Evolutionary conservation across 2,329 filamentous ascomycete species (phyloP), one percentile per base, ranked within the genome.

Genomic region (Colletotrichum sp.): DNA sequence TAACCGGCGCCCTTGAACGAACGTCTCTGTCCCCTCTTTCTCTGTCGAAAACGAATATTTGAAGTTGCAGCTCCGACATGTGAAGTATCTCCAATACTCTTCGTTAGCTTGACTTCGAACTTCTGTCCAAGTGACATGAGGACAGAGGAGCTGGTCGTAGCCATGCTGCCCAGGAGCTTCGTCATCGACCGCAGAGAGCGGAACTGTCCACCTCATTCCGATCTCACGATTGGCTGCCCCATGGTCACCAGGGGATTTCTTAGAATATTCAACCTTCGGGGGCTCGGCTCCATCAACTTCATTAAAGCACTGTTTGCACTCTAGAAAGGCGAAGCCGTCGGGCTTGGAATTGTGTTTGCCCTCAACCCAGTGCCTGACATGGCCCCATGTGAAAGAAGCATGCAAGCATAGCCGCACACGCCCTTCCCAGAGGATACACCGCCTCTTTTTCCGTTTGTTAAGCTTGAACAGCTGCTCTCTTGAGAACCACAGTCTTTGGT

Each of bases 161-260:
- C 39, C 0, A 0, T 49, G 15, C 9, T 27, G 22, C 0, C 7
- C 22, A 15, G 22, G 22, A 29, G 15, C 0, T 8, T 19, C 22
- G 52, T 0, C 25, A 0, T 57, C 52, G 12, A 57, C 22, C 0
- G 52, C 22, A 0, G 22, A 19, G 0, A 25, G 25, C 0, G 52
- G 52, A 13, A 52, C 36, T 4, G 32, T 15, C 32, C 32, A 34
- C 32, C 12, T 34, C 32, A 34, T 34, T 34, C 12, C 32, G 2
- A 34, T 34, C 32, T 34, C 32, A 34, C 32, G 32, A 34, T 34
- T 34, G 5, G 32, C 32, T 34, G 32, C 32, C 32, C 34, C 34
- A 36, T 34, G 32, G 32, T 34, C 32, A 34, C 32, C 32, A 34
- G 32, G 32, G 32, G 32, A 34, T 34, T 34, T 34, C 36, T 39